phyloP scores from a whole-genome alignment of 2,329 filamentous ascomycete species.

The Hymenoscyphus infarciens region DNA sequence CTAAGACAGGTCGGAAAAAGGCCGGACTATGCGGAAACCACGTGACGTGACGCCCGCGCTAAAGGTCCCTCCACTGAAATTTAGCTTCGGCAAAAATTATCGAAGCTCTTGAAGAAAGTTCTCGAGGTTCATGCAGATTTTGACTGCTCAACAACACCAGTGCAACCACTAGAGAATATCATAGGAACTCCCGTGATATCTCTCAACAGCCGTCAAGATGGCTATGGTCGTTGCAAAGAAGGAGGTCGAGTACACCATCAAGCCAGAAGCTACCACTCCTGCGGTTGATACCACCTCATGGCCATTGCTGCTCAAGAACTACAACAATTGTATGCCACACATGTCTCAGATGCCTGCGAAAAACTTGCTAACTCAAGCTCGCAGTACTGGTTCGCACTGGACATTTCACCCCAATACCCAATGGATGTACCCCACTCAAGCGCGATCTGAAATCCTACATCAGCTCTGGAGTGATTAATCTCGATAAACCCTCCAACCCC shows the following conservation, averaged over 20 bases:
- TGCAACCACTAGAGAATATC: slow-evolving; percentile 13
- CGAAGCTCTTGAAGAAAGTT: slow-evolving; percentile 16
- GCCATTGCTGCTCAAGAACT: slow-evolving; percentile 95
- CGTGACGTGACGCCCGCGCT: background rate
- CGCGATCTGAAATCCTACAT: slow-evolving; percentile 97
- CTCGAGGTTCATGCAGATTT: slow-evolving; percentile 14
- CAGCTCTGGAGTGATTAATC: slow-evolving; percentile 96
- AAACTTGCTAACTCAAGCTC: slow-evolving; percentile 26
- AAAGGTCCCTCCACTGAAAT: slow-evolving; percentile 10
- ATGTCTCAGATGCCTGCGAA: slow-evolving; percentile 11
- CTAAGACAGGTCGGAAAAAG: no score
- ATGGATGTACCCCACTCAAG: slow-evolving; percentile 85
- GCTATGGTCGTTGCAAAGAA: slow-evolving; percentile 45
- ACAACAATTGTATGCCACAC: slow-evolving; percentile 72
- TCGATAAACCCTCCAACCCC: slow-evolving; percentile 95
- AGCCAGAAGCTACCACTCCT: slow-evolving; percentile 80
- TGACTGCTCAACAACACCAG: slow-evolving; percentile 10
- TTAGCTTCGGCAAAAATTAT: slow-evolving; percentile 19
- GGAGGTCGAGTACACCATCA: slow-evolving; percentile 80
- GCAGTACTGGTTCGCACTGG: slow-evolving; percentile 87
- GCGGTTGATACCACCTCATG: slow-evolving; percentile 81
- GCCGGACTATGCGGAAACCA: background rate
- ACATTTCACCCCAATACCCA: slow-evolving; percentile 95
- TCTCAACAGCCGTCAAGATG: slow-evolving; percentile 33
- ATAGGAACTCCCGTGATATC: slow-evolving; percentile 9